These are phyloP conservation scores for Endoconidiophora laricicola DNA, from an alignment of 2,329 filamentous ascomycete species.

Conservation along the genomic window DNA sequence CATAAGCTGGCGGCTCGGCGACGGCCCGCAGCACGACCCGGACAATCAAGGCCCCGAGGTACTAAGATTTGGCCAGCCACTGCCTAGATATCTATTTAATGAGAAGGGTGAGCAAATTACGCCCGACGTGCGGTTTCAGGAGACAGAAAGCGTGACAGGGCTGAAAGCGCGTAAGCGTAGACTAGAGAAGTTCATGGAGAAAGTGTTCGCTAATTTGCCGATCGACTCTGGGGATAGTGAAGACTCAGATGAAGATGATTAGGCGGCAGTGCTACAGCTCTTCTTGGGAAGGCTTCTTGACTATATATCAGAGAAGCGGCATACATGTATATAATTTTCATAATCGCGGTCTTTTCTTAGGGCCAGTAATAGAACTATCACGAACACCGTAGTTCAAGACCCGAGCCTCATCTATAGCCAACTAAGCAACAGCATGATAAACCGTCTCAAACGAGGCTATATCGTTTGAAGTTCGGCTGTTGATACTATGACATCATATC, in stretches of 20 bases:
- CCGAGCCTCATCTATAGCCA: too few species aligned
- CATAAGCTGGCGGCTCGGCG: slow-evolving; percentile 41
- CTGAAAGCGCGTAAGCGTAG: slow-evolving; percentile 28
- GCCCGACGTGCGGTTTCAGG: slow-evolving; percentile 36
- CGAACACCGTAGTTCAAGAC: too few species aligned
- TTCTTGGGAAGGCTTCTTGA: too few species aligned
- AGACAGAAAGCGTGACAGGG: slow-evolving; percentile 31
- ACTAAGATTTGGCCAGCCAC: slow-evolving; percentile 14
- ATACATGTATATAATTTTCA: too few species aligned
- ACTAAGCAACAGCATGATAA: too few species aligned
- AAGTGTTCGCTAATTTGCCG: slow-evolving; percentile 30
- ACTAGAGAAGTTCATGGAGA: slow-evolving; percentile 27
- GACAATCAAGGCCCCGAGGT: slow-evolving; percentile 12
- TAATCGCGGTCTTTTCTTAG: too few species aligned
- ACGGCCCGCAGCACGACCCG: slow-evolving; percentile 27
- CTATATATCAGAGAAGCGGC: too few species aligned
- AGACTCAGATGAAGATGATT: slow-evolving; percentile 17
- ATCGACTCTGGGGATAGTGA: slow-evolving; percentile 1
- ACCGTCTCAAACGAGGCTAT: too few species aligned
- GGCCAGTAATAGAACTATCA: too few species aligned
- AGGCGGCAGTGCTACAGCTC: background rate
- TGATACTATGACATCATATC: too few species aligned
- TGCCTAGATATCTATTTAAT: slow-evolving; percentile 37
- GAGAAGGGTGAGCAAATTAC: slow-evolving; percentile 38
- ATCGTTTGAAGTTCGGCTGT: too few species aligned